Conservation (phyloP, 306 rosid species). For the Comarum palustre region DNA sequence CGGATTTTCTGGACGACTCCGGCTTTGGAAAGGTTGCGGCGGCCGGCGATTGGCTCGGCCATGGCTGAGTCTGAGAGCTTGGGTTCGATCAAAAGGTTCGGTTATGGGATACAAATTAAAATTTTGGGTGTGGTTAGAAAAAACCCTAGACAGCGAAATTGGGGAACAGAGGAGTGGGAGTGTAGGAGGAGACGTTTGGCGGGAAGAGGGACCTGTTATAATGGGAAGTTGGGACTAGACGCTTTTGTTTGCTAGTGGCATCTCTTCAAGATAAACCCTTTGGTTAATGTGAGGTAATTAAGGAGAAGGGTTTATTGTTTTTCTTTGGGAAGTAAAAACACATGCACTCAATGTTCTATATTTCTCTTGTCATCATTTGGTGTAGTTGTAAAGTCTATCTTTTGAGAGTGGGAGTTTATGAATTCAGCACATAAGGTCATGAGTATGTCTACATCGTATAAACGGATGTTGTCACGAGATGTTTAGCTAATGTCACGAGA, state of each 20-base stretch:
- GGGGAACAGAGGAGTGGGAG: neutral
- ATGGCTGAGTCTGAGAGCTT: conserved; percentile 14
- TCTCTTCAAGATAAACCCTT: neutral
- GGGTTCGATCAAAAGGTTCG: neutral
- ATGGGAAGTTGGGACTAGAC: neutral
- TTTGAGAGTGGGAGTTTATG: too few species aligned
- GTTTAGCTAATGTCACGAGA: too few species aligned
- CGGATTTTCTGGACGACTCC: conserved; percentile 65
- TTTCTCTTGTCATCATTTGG: too few species aligned
- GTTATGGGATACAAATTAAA: neutral
- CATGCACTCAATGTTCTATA: too few species aligned
- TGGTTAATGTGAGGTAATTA: neutral
- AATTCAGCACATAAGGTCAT: too few species aligned
- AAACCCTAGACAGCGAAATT: conserved; percentile 17
- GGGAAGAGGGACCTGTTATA: conserved; percentile 20
- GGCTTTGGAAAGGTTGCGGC: conserved; percentile 36
- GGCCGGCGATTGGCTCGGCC: conserved; percentile 27
- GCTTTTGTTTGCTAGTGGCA: neutral
- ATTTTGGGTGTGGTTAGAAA: neutral
- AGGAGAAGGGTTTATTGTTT: neutral
- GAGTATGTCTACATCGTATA: too few species aligned
- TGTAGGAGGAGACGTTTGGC: conserved; percentile 10
- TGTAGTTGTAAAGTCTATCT: too few species aligned
- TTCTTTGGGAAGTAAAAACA: too few species aligned
- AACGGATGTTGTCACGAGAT: too few species aligned